phyloP scores from a whole-genome alignment of 2,329 filamentous ascomycete species.

The Alternaria sp. region DNA sequence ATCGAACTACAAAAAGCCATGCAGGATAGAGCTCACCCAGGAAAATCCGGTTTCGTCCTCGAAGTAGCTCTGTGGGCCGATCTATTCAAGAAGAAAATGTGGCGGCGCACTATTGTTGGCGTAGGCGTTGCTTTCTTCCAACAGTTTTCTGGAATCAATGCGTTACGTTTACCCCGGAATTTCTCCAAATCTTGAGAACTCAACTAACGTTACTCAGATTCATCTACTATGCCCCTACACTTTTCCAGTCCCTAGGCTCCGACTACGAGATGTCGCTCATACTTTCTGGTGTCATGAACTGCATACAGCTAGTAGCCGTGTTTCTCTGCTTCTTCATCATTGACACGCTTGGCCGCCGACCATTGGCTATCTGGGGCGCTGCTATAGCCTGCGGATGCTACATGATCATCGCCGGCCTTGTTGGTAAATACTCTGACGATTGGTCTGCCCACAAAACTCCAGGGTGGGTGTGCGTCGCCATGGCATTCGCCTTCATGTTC shows the following conservation, averaged over 20 bases:
- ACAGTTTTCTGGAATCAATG: slow-evolving; percentile 53
- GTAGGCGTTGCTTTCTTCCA: slow-evolving; percentile 49
- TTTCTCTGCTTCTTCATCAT: slow-evolving; percentile 23
- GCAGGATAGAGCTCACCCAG: not conserved
- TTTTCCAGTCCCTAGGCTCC: slow-evolving; percentile 57
- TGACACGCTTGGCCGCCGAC: slow-evolving; percentile 20
- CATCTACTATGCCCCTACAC: slow-evolving; percentile 67
- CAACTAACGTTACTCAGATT: slow-evolving; percentile 27
- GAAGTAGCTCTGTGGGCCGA: slow-evolving; percentile 56
- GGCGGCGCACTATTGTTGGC: slow-evolving; percentile 48
- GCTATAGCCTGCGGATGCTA: too few relatives aligned
- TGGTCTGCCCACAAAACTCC: slow-evolving; percentile 4
- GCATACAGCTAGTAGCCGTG: slow-evolving; percentile 11
- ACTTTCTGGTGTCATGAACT: slow-evolving; percentile 16
- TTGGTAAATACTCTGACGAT: not conserved
- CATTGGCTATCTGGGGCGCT: slow-evolving; percentile 23
- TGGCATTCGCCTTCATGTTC: slow-evolving; percentile 13
- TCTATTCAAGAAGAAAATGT: slow-evolving; percentile 54
- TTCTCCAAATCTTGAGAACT: too few relatives aligned
- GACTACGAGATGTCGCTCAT: slow-evolving; percentile 40
- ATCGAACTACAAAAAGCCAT: not conserved
- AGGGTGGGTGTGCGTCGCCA: slow-evolving; percentile 15
- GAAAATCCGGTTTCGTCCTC: slow-evolving; percentile 44
- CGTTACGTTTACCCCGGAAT: too few relatives aligned
- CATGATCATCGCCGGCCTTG: too few relatives aligned